Evolutionary conservation across 1,139 yeast species (phyloP).

Genomic region (Maudiozyma humilis): DNA sequence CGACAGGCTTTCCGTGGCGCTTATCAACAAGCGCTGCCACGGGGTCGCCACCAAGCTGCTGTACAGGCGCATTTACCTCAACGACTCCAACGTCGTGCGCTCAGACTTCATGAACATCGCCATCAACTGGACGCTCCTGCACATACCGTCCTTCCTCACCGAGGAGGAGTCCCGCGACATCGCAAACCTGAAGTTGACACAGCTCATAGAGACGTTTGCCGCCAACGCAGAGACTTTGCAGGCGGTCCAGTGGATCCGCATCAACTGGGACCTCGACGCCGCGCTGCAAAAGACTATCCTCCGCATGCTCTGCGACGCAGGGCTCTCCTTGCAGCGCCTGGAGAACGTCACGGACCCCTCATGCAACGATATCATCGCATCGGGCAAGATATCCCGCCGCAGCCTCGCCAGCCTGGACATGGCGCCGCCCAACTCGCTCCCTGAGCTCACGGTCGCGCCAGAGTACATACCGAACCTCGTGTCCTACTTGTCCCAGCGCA

Average conservation of each 20-base stretch:
- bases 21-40: slow-evolving; percentile 21
- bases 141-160: slow-evolving; percentile 25
- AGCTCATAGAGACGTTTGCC: slow-evolving; percentile 26
- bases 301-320: slow-evolving; percentile 24
- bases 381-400: slow-evolving; percentile 20
- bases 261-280: slow-evolving; percentile 37
- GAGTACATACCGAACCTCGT: slow-evolving; percentile 29
- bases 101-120: slow-evolving; percentile 30
- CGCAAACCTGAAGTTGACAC: slow-evolving; percentile 25
- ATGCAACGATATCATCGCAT: slow-evolving; percentile 32
- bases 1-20: slow-evolving; percentile 24
- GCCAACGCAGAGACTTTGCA: slow-evolving; percentile 21
- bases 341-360: slow-evolving; percentile 36
- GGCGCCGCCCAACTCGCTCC: slow-evolving; percentile 37
- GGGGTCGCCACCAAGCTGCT: slow-evolving; percentile 25
- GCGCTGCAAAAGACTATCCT: slow-evolving; percentile 29
- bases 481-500: slow-evolving; percentile 24
- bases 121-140: slow-evolving; percentile 30
- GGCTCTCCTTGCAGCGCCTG: slow-evolving; percentile 29
- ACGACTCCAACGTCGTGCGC: slow-evolving; percentile 32
- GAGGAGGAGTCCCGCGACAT: slow-evolving; percentile 28
- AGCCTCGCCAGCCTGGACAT: slow-evolving; percentile 34
- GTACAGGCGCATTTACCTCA: slow-evolving; percentile 30
- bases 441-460: slow-evolving; percentile 27
- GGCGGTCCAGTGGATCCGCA: slow-evolving; percentile 33